These are phyloP conservation scores for Pseudogymnoascus sp. DNA, from an alignment of 2,329 filamentous ascomycete species.

Conservation along the genomic window DNA sequence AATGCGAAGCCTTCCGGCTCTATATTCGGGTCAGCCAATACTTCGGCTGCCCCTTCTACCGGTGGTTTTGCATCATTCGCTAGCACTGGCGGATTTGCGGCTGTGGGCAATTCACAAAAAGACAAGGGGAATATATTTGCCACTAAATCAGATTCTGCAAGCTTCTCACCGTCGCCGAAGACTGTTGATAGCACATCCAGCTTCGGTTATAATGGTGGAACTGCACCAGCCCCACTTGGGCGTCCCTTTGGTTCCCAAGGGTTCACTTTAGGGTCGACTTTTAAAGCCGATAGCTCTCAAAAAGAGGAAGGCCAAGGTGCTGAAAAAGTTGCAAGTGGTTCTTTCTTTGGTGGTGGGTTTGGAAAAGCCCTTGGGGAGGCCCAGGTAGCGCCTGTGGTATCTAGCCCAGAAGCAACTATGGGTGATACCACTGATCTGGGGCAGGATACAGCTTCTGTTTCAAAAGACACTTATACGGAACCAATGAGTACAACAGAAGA, in stretches of 20 bases:
- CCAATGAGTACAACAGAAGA: not conserved
- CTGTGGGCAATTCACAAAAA: slow-evolving; percentile 27
- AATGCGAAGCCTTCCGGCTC: slow-evolving; percentile 25
- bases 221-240: not conserved
- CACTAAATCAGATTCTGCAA: slow-evolving; percentile 14
- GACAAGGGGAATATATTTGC: slow-evolving; percentile 28
- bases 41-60: slow-evolving; percentile 28
- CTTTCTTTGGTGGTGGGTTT: slow-evolving; percentile 57
- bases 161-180: slow-evolving; percentile 20
- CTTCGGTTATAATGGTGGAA: slow-evolving; percentile 13
- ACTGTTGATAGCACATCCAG: slow-evolving; percentile 27
- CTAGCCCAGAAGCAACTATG: slow-evolving; percentile 44
- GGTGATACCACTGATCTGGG: slow-evolving; percentile 15
- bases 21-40: slow-evolving; percentile 33
- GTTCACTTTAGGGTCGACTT: slow-evolving; percentile 28
- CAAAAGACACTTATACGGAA: not conserved
- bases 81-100: slow-evolving; percentile 46
- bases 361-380: slow-evolving; percentile 47
- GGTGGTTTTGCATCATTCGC: slow-evolving; percentile 50
- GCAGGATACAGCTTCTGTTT: not conserved
- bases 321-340: slow-evolving; percentile 35
- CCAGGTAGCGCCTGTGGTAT: slow-evolving; percentile 27
- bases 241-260: slow-evolving; percentile 28
- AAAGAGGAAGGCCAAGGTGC: slow-evolving; percentile 46
- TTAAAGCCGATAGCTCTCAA: slow-evolving; percentile 41